phyloP scores from a whole-genome alignment of 306 rosid genomes.

The Quercus gilva region DNA sequence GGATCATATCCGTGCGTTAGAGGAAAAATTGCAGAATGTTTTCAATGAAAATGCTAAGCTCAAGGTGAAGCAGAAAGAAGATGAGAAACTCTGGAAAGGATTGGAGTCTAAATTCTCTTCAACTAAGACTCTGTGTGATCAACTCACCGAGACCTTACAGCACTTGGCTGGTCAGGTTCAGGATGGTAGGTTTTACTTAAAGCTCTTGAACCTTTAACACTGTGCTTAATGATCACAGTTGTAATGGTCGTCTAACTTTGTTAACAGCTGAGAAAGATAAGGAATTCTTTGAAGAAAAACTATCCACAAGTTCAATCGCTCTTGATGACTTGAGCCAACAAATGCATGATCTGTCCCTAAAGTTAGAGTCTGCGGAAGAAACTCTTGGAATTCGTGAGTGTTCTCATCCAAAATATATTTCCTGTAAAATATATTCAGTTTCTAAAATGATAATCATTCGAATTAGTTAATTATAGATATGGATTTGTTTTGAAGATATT shows the following conservation, averaged over 20 bases:
- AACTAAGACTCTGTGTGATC: constrained; percentile 77
- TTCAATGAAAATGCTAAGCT: constrained; percentile 88
- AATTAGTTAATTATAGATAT: background rate
- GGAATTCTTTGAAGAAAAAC: constrained; percentile 62
- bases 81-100: constrained; percentile 87
- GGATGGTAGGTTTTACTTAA: constrained; percentile 47
- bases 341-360: constrained; percentile 64
- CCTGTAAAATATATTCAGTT: background rate
- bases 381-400: constrained; percentile 60
- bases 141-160: constrained; percentile 78
- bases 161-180: constrained; percentile 75
- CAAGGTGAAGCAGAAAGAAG: constrained; percentile 89
- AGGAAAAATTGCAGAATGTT: constrained; percentile 83
- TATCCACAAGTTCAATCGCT: constrained; percentile 56
- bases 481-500: background rate
- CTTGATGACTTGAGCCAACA: constrained; percentile 70
- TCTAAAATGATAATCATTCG: background rate
- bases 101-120: constrained; percentile 86
- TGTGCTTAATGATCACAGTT: background rate
- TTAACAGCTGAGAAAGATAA: constrained; percentile 77
- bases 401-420: background rate
- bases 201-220: background rate
- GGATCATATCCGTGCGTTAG: constrained; percentile 62
- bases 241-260: constrained; percentile 2
- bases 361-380: constrained; percentile 63